Conservation (phyloP, 2,329 filamentous ascomycete species). For the Dothideomycetes sp. region DNA sequence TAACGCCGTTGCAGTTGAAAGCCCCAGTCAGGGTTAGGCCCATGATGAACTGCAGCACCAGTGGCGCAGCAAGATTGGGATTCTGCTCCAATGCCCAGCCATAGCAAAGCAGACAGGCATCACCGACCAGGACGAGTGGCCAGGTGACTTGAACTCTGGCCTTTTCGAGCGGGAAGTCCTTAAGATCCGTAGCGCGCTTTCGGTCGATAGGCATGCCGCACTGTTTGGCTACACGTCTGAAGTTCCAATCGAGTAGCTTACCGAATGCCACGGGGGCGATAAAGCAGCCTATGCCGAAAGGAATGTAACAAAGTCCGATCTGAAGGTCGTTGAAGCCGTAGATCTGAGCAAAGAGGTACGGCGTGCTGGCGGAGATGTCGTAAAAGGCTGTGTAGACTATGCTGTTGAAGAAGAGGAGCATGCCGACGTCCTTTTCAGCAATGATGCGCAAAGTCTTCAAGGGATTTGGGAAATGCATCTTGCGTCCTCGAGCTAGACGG, state of each 20-base stretch:
- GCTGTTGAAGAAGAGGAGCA: constrained; percentile 24
- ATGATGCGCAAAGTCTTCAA: constrained; percentile 29
- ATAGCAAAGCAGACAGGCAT: constrained; percentile 25
- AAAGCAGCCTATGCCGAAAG: constrained; percentile 28
- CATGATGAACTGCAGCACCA: constrained; percentile 42
- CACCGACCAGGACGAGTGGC: constrained; percentile 24
- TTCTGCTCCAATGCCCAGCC: constrained; percentile 30
- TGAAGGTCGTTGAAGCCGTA: constrained; percentile 39
- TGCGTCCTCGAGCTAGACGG: constrained; percentile 18
- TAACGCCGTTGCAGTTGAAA: constrained; percentile 37
- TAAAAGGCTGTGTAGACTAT: constrained; percentile 39
- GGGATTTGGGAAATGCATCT: constrained; percentile 34
- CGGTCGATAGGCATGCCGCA: constrained; percentile 51
- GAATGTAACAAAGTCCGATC: constrained; percentile 29
- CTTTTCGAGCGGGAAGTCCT: constrained; percentile 40
- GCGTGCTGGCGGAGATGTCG: constrained; percentile 33
- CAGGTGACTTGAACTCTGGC: constrained; percentile 30
- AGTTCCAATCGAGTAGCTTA: constrained; percentile 59
- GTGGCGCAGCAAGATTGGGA: constrained; percentile 27
- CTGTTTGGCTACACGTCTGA: constrained; percentile 52
- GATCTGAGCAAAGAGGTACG: constrained; percentile 33
- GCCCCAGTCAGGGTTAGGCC: constrained; percentile 46
- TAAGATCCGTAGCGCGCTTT: constrained; percentile 44
- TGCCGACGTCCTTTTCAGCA: constrained; percentile 27
- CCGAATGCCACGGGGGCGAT: constrained; percentile 35